These are phyloP conservation scores for Suhomyces panamericanus DNA, from an alignment of 1,139 yeast species.

Conservation along the genomic window DNA sequence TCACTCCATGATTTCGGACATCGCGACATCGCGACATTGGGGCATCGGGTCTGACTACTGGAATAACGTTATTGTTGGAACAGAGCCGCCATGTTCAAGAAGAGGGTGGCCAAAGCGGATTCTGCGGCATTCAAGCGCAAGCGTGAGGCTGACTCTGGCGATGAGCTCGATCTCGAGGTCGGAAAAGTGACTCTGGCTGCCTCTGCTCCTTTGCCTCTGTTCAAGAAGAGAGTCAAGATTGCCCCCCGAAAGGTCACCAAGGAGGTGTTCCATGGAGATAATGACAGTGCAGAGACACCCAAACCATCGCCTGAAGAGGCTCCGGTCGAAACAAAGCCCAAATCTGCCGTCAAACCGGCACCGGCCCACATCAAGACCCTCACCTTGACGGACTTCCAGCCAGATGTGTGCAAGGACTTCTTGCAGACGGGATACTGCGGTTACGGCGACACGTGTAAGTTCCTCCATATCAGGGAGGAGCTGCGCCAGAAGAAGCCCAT, in stretches of 20 bases:
- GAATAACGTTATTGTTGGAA: not conserved
- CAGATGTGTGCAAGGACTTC: constrained; percentile 93
- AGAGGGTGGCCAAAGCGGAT: constrained; percentile 20
- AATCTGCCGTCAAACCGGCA: constrained; percentile 16
- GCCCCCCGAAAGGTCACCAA: constrained; percentile 1
- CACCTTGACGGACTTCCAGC: constrained; percentile 83
- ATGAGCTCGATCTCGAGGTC: constrained; percentile 2
- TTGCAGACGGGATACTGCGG: constrained; percentile 94
- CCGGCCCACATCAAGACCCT: constrained; percentile 67
- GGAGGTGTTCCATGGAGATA: constrained; percentile 1
- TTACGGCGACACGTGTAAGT: constrained; percentile 97
- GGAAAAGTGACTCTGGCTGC: not conserved
- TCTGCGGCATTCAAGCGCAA: constrained; percentile 18
- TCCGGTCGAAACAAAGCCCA: not conserved
- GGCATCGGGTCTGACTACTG: not conserved
- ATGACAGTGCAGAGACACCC: not conserved
- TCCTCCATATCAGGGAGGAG: constrained; percentile 86
- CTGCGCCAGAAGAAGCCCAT: constrained; percentile 72
- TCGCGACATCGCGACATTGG: constrained; percentile 5
- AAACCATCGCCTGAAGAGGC: not conserved
- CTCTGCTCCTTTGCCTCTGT: not conserved
- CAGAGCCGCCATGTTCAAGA: constrained; percentile 33
- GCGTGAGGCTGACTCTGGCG: constrained; percentile 10
- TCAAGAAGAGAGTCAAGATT: constrained; percentile 6
- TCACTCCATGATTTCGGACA: not conserved